Conservation (phyloP, 179 eudicot genomes). For the Spergularia azorica region DNA sequence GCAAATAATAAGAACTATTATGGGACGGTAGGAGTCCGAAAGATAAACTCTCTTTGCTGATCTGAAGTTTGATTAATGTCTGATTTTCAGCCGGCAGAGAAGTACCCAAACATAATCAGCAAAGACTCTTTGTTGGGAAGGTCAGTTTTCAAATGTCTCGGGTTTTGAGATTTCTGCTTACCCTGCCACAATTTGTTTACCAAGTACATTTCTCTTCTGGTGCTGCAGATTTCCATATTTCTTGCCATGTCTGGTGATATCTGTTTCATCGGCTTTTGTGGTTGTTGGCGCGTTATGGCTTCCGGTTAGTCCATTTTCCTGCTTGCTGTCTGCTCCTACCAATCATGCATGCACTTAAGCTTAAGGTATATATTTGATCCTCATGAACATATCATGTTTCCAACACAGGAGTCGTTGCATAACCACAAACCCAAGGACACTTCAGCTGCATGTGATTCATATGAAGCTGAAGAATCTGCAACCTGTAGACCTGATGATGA, state of each 20-base stretch:
- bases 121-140: conserved; percentile 73
- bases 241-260: conserved; percentile 77
- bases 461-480: conserved; percentile 54
- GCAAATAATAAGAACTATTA: background rate
- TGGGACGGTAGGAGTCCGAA: too few species aligned
- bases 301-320: conserved; percentile 48
- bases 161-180: background rate
- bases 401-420: conserved; percentile 76
- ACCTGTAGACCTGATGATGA: conserved; percentile 15
- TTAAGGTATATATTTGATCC: background rate
- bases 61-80: background rate
- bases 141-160: conserved; percentile 32
- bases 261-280: conserved; percentile 54
- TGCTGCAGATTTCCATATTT: conserved; percentile 84
- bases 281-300: conserved; percentile 60
- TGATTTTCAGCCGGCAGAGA: conserved; percentile 77
- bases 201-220: background rate
- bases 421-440: conserved; percentile 31
- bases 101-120: conserved; percentile 67
- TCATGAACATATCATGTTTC: background rate
- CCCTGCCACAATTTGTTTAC: background rate
- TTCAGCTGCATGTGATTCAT: conserved; percentile 23
- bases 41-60: too few species aligned
- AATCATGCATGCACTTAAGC: background rate
- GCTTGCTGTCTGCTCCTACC: background rate